Evolutionary conservation across 768 basidiomycete species (phyloP).

Genomic region (Daedalea quercina): DNA sequence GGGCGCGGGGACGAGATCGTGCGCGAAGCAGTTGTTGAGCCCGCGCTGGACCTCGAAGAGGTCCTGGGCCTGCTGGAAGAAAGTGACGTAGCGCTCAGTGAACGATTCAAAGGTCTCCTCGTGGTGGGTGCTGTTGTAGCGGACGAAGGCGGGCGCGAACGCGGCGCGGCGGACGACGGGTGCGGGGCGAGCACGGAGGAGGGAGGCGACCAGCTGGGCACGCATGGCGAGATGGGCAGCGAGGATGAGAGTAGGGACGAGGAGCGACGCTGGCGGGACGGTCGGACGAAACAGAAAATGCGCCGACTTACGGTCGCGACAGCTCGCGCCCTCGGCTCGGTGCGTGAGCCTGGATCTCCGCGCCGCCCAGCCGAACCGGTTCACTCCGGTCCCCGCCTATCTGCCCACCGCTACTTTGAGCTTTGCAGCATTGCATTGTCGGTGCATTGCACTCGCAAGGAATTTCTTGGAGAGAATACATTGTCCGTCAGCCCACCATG

Average conservation of each 20-base stretch:
- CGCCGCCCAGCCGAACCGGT: slow-evolving; percentile 17
- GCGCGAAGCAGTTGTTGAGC: slow-evolving; percentile 98
- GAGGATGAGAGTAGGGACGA: slow-evolving; percentile 7
- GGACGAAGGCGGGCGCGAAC: slow-evolving; percentile 38
- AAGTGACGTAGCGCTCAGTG: slow-evolving; percentile 87
- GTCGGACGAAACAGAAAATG: slow-evolving; percentile 2
- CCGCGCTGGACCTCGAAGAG: slow-evolving; percentile 99
- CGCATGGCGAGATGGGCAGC: slow-evolving; percentile 37
- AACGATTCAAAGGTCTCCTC: slow-evolving; percentile 94
- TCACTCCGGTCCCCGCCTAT: slow-evolving; percentile 18
- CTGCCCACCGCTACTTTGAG: not conserved
- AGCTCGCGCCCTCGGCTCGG: slow-evolving; percentile 17
- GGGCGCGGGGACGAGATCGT: slow-evolving; percentile 89
- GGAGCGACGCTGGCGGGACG: not conserved
- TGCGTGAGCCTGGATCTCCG: slow-evolving; percentile 14
- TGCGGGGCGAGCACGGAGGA: slow-evolving; percentile 57
- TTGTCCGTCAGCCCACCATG: no score
- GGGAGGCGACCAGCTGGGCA: slow-evolving; percentile 51
- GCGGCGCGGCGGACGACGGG: slow-evolving; percentile 24
- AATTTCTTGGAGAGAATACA: no score
- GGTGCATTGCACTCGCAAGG: no score
- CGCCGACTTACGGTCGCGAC: slow-evolving; percentile 8
- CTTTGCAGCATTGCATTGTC: not conserved
- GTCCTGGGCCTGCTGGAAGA: slow-evolving; percentile 91
- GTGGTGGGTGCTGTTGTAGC: slow-evolving; percentile 57